Conservation (phyloP, 768 basidiomycete species). For the Clitopilus passeckerianus region DNA sequence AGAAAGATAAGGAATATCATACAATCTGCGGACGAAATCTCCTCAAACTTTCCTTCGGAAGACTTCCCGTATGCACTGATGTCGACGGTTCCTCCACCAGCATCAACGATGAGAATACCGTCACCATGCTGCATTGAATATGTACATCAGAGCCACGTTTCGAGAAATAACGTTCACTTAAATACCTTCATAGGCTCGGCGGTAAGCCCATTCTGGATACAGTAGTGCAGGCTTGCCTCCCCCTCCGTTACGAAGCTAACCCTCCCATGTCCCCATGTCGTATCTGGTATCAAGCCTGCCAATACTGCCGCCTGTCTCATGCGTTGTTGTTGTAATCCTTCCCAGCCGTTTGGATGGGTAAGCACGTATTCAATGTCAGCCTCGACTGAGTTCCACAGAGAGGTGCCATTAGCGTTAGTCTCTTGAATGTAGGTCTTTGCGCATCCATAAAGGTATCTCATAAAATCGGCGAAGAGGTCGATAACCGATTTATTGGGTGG, state of each 20-base stretch:
- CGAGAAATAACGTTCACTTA: too few species aligned
- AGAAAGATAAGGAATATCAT: background rate
- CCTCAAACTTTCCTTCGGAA: conserved; percentile 24
- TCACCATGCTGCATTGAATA: conserved; percentile 9
- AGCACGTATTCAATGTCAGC: conserved; percentile 39
- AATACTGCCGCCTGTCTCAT: conserved; percentile 41
- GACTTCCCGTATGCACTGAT: conserved; percentile 39
- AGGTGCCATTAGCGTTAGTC: conserved; percentile 28
- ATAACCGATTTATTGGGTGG: conserved; percentile 34
- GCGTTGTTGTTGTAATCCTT: conserved; percentile 42
- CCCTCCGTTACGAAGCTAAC: conserved; percentile 52
- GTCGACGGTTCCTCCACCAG: conserved; percentile 45
- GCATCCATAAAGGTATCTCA: conserved; percentile 36
- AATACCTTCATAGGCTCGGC: conserved; percentile 23
- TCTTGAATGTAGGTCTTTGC: conserved; percentile 36
- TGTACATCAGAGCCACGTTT: background rate
- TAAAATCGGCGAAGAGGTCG: conserved; percentile 43
- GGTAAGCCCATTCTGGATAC: conserved; percentile 32
- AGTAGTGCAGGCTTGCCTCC: conserved; percentile 51
- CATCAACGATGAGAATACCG: conserved; percentile 39
- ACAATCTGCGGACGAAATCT: conserved; percentile 34
- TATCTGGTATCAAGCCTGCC: conserved; percentile 38
- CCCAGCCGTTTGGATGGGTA: conserved; percentile 57
- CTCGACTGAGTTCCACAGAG: conserved; percentile 33
- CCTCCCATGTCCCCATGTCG: conserved; percentile 25